These are phyloP conservation scores for Tripterygium wilfordii DNA, from an alignment of 177 flowering plant genomes.

Conservation along the genomic window DNA sequence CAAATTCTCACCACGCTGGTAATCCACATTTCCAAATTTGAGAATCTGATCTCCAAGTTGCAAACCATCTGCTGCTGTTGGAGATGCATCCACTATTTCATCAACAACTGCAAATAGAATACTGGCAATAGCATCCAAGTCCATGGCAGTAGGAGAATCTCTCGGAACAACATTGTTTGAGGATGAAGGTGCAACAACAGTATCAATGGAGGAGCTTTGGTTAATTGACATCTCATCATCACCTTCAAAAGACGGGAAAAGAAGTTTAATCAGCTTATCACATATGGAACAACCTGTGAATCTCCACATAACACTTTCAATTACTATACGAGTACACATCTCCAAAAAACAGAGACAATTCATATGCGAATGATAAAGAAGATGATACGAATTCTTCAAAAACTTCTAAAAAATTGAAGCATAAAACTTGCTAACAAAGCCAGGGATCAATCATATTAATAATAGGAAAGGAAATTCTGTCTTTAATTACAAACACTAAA, in stretches of 20 bases:
- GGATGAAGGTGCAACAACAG: slow-evolving; percentile 21
- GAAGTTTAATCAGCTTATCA: background rate
- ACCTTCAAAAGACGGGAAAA: slow-evolving; percentile 19
- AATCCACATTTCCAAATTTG: slow-evolving; percentile 81
- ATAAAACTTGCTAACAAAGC: too few species aligned
- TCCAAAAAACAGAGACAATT: too few species aligned
- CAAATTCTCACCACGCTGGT: slow-evolving; percentile 55
- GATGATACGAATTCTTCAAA: too few species aligned
- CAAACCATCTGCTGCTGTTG: slow-evolving; percentile 92
- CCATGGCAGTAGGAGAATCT: slow-evolving; percentile 34
- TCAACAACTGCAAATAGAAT: slow-evolving; percentile 84
- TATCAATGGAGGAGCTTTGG: slow-evolving; percentile 12
- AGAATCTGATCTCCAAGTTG: slow-evolving; percentile 93
- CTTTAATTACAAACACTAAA: too few species aligned
- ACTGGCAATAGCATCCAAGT: slow-evolving; percentile 34
- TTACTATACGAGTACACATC: too few species aligned
- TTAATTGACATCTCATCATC: slow-evolving; percentile 20
- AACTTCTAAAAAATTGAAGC: too few species aligned
- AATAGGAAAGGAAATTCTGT: too few species aligned
- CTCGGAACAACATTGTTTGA: slow-evolving; percentile 17
- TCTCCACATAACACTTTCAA: too few species aligned
- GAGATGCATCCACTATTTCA: slow-evolving; percentile 88
- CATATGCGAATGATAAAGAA: too few species aligned
- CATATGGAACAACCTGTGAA: too few species aligned
- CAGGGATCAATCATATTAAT: too few species aligned